Conservation (phyloP, 106 monocot genomes). For the Amphibolis antarctica region DNA sequence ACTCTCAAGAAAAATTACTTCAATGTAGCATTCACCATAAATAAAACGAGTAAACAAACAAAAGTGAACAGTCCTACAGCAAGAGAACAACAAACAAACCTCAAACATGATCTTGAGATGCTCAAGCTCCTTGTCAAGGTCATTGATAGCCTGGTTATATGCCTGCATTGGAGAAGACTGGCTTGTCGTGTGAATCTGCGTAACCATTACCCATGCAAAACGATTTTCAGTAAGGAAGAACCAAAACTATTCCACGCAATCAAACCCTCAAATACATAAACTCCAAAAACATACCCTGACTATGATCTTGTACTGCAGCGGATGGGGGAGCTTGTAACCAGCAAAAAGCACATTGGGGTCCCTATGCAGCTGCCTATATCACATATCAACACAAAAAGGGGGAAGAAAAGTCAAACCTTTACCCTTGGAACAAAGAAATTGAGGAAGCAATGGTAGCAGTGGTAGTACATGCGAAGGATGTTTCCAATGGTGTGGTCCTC, state of each 20-base stretch:
- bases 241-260: no score
- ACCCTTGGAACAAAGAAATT: not conserved
- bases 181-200: constrained; percentile 77
- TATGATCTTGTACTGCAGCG: constrained; percentile 89
- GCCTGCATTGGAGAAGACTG: constrained; percentile 95
- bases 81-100: constrained; percentile 20
- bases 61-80: no score
- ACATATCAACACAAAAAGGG: not conserved
- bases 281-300: constrained; percentile 50
- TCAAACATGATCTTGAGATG: constrained; percentile 62
- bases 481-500: constrained; percentile 97
- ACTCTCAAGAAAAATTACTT: no score
- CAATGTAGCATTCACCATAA: no score
- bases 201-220: constrained; percentile 2
- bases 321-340: constrained; percentile 96
- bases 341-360: constrained; percentile 92
- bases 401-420: not conserved
- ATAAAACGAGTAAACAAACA: no score
- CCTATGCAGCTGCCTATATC: constrained; percentile 83
- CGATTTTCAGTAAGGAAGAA: no score
- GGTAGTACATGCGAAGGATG: constrained; percentile 72
- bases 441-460: not conserved
- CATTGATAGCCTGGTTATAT: constrained; percentile 74
- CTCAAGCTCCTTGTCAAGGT: constrained; percentile 81
- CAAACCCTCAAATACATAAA: no score